Evolutionary conservation across 169 alveolate species (phyloP), one percentile per base, ranked within the genome.

Genomic region (Plasmodium berghei): DNA sequence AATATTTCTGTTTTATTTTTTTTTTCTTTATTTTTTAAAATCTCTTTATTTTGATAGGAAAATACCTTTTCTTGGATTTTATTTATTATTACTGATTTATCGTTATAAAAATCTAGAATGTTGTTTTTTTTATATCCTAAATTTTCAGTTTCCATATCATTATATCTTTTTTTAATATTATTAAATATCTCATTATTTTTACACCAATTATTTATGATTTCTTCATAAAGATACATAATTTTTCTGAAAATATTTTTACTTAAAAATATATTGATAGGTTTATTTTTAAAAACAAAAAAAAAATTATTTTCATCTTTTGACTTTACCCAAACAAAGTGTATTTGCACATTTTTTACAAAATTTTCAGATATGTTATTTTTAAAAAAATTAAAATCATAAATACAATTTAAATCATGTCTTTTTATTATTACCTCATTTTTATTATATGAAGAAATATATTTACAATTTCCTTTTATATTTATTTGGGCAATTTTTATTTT

Each of bases 311-410:
- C 34, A 5, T 54, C 34, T 28, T 72, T 46, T 12, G 72, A 40
- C 24, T 61, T 59, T 10, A 54, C 0, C 48, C 14, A 67, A 46
- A 80, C 69, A 66, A 52, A 26, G 8, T 40, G 66, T 18, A 80
- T n/a, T 10, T 18, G 62, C 0, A 80, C 40, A 22, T 72, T 72
- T 46, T 59, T 69, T 20, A 24, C 63, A 71, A 80, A 80, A 20
- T 67, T 72, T 71, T 80, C 90, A 80, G 55, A 67, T 46, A 80
- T 80, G 62, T 80, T 80, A 28, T 80, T 80, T 20, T 80, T 66
- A 28, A 72, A 55, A 80, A 80, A 80, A 28, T n/a, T 42, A 14
- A 80, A 9, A 45, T 80, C 24, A 18, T 9, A n/a, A 48, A 16
- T 18, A 26, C 45, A 4, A 62, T 48, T 26, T 1, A 49, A 34